Conservation (phyloP, 306 rosid genomes). For the Medicago arabica region DNA sequence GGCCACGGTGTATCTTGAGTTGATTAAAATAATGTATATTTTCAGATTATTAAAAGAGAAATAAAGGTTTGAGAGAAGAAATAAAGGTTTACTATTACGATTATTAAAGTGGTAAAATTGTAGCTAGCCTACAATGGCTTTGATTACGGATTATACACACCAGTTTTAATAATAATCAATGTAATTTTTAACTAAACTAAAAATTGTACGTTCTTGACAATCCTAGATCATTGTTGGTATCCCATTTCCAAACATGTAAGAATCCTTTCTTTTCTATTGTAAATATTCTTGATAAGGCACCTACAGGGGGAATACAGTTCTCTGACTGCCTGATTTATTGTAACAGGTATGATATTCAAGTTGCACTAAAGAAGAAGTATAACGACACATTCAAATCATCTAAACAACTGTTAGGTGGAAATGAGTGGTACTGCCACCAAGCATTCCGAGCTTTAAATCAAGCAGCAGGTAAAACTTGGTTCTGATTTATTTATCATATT, state of each 20-base stretch:
- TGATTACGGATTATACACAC: conserved; percentile 15
- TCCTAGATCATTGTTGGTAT: conserved; percentile 91
- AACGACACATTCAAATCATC: conserved; percentile 82
- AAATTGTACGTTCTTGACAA: conserved; percentile 62
- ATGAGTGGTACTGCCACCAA: conserved; percentile 95
- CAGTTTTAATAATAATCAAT: conserved; percentile 10
- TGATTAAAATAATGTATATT: conserved; percentile 16
- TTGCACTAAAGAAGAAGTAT: conserved; percentile 77
- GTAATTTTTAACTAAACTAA: conserved; percentile 30
- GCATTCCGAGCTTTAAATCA: conserved; percentile 96
- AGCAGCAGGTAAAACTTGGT: conserved; percentile 78
- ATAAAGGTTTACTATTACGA: not conserved
- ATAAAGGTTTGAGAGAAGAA: conserved; percentile 18
- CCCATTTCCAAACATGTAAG: conserved; percentile 98
- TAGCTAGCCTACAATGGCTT: conserved; percentile 33
- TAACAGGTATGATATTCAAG: conserved; percentile 82
- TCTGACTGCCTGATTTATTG: conserved; percentile 51
- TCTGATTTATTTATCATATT: conserved; percentile 6
- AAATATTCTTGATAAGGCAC: conserved; percentile 29
- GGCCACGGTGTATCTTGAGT: conserved; percentile 24
- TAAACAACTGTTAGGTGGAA: conserved; percentile 78
- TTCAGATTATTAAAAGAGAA: conserved; percentile 24
- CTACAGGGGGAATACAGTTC: conserved; percentile 3
- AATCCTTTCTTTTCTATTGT: conserved; percentile 36
- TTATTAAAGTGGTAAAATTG: conserved; percentile 3